These are phyloP conservation scores for Centrapalus pauciflorus DNA, from an alignment of 129 eudicot genomes.

Conservation along the genomic window DNA sequence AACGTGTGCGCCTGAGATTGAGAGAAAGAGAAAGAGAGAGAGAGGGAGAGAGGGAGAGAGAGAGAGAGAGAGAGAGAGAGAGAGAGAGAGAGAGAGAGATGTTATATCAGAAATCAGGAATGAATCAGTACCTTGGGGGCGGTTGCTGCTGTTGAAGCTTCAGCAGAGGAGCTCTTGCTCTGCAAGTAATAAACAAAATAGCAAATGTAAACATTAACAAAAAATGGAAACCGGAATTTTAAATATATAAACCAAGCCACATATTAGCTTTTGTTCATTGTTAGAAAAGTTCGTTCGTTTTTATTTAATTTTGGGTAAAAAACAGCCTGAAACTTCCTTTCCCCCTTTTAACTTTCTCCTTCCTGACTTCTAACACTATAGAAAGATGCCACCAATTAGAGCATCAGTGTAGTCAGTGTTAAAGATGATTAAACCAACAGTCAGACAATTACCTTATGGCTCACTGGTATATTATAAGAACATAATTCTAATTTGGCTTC, in stretches of 20 bases:
- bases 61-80: too few relatives aligned
- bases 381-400: neutral
- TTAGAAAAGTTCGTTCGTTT: neutral
- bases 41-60: too few relatives aligned
- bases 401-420: neutral
- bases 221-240: neutral
- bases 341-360: neutral
- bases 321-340: neutral
- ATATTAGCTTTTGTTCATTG: neutral
- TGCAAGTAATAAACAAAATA: conserved; percentile 2
- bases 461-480: neutral
- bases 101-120: neutral
- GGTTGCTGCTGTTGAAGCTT: conserved; percentile 55
- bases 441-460: neutral
- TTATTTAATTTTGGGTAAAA: neutral
- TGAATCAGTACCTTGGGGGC: conserved; percentile 37
- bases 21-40: too few relatives aligned
- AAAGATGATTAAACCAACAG: neutral
- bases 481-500: neutral
- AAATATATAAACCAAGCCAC: neutral
- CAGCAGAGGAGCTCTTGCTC: conserved; percentile 62
- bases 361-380: neutral
- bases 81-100: neutral
- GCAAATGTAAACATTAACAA: neutral
- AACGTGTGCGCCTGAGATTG: too few relatives aligned